phyloP scores from a whole-genome alignment of 2,329 filamentous ascomycete species.

The Fusarium cicatricum region DNA sequence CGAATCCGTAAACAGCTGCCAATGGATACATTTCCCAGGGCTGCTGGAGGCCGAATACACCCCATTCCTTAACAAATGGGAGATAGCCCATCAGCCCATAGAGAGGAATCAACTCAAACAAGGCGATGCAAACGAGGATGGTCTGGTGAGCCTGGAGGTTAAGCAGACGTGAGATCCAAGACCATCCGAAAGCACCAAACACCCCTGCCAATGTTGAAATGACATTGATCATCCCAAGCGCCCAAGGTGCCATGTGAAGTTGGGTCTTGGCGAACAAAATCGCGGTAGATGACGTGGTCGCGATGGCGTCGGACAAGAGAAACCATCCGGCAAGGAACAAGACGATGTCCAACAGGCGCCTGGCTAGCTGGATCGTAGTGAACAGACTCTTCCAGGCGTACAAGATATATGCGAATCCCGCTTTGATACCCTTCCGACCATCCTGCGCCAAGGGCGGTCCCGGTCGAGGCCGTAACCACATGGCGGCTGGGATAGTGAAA shows the following conservation, averaged over 20 bases:
- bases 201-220: conserved; percentile 88
- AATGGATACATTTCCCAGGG: conserved; percentile 97
- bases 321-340: conserved; percentile 93
- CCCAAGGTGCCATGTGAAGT: conserved; percentile 87
- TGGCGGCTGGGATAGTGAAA: conserved; percentile 86
- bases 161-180: conserved; percentile 75
- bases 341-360: conserved; percentile 75
- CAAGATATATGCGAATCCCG: conserved; percentile 74
- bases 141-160: conserved; percentile 82
- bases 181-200: conserved; percentile 89
- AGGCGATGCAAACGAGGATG: conserved; percentile 86
- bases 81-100: conserved; percentile 92
- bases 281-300: conserved; percentile 92
- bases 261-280: conserved; percentile 96
- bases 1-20: conserved; percentile 89
- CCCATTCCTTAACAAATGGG: conserved; percentile 77
- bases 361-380: conserved; percentile 78
- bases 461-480: conserved; percentile 88
- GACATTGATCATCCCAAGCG: conserved; percentile 90
- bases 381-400: conserved; percentile 90
- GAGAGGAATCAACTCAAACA: conserved; percentile 92
- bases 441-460: conserved; percentile 76
- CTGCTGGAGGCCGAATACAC: conserved; percentile 86
- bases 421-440: conserved; percentile 47
- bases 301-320: conserved; percentile 90